phyloP scores from a whole-genome alignment of 2,329 filamentous ascomycete genomes.

The Purpureocillium lavendulum region DNA sequence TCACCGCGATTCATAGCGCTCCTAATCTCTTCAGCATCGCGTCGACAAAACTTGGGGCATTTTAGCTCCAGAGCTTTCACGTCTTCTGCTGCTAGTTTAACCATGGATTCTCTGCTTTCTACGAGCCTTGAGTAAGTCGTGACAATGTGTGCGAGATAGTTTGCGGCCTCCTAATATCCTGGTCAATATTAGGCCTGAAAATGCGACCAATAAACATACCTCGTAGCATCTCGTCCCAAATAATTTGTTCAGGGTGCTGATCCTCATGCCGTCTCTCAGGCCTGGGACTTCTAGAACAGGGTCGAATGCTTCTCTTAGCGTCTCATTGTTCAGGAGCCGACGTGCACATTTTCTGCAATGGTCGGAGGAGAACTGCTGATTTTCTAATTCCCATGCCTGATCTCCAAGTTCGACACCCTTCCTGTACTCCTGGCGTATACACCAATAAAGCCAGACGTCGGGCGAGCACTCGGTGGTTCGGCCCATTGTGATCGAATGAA shows the following conservation, averaged over 20 bases:
- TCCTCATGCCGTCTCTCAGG: background rate
- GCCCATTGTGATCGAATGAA: background rate
- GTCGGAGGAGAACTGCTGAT: background rate
- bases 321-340: background rate
- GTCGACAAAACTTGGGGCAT: background rate
- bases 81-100: background rate
- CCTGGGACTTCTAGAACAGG: background rate
- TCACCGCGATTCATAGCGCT: background rate
- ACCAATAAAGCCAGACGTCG: background rate
- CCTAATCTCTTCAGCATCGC: background rate
- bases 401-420: background rate
- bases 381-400: background rate
- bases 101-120: background rate
- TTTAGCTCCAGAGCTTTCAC: background rate
- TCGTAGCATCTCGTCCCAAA: background rate
- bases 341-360: background rate
- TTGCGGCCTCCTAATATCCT: background rate
- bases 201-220: background rate
- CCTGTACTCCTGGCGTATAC: background rate
- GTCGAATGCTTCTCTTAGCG: background rate
- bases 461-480: background rate
- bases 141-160: background rate
- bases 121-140: background rate
- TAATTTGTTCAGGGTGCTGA: background rate
- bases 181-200: background rate